phyloP scores from a whole-genome alignment of 495 filamentous ascomycete genomes.

The Talaromyces trachyspermus region DNA sequence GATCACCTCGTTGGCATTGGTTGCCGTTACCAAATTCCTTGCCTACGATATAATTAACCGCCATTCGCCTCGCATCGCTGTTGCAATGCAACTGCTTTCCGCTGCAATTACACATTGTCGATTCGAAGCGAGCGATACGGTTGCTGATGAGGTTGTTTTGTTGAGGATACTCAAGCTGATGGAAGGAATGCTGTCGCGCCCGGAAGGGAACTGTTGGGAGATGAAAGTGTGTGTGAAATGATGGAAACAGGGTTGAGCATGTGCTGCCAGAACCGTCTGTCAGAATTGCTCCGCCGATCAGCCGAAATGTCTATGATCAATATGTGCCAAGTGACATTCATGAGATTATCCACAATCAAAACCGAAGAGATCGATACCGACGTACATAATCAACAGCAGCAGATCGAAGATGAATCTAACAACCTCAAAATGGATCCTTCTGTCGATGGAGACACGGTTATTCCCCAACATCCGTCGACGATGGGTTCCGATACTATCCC shows the following conservation, averaged over 20 bases:
- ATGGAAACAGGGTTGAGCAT: slow-evolving; percentile 98
- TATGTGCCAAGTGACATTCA: slow-evolving; percentile 98
- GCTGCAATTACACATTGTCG: slow-evolving; percentile 95
- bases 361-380: slow-evolving; percentile 54
- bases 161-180: slow-evolving; percentile 92
- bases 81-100: slow-evolving; percentile 91
- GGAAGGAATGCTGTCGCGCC: slow-evolving; percentile 93
- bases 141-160: slow-evolving; percentile 90
- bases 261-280: slow-evolving; percentile 88
- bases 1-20: slow-evolving; percentile 88
- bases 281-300: slow-evolving; percentile 80
- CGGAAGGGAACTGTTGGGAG: slow-evolving; percentile 86
- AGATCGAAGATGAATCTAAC: slow-evolving; percentile 41
- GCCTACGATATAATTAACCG: slow-evolving; percentile 83
- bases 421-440: slow-evolving; percentile 81
- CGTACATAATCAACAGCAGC: slow-evolving; percentile 43
- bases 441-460: slow-evolving; percentile 61
- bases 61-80: slow-evolving; percentile 72
- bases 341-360: slow-evolving; percentile 79
- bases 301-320: slow-evolving; percentile 96
- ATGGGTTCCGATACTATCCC: slow-evolving; percentile 35
- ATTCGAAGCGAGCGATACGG: slow-evolving; percentile 92
- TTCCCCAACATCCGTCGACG: slow-evolving; percentile 38
- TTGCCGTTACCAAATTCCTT: slow-evolving; percentile 97
- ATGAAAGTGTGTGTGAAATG: slow-evolving; percentile 98